Evolutionary conservation across 805 yeast genomes (phyloP), one percentile per base, ranked within the genome.

Genomic region (Lipomyces mesembrius): DNA sequence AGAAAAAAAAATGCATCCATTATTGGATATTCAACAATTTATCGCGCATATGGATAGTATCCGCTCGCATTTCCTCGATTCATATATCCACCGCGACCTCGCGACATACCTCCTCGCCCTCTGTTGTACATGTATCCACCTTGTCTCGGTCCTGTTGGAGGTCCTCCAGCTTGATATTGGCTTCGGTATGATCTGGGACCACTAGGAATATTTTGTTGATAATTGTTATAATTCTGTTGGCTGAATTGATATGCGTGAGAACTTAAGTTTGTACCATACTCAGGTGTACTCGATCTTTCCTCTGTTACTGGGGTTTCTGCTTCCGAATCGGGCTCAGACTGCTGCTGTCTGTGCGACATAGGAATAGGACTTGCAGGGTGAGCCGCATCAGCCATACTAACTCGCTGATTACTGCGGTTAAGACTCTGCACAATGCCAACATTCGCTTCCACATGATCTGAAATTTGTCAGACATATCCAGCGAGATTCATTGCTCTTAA

Each of bases 1-100:
- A 25, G 27, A 25, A 25, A 2, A 25, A 25, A 2, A 25, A 2
- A 25, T 25, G 27, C 27, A 29, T 20, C 55, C 9, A 25, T 52
- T 52, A 52, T 25, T 22, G 32, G 3, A 32, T 3, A 39, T 29
- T 29, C 32, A 29, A 29, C 32, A 34, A 9, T 27, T 43, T 39
- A 65, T 17, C 69, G 64, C n/a, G 69, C n/a, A 52, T 66, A 63
- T 2, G 66, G 67, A 49, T 57, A 64, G 29, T 63, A 63, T 9
- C 63, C 55, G n/a, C 34, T 17, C n/a, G 7, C 35, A 20, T 22
- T 43, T 35, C 61, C 61, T 25, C 55, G 22, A 20, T 43, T 20
- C 20, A n/a, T 11, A 46, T 53, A 52, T 8, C 61, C 61, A 12
- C 61, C 34, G 32, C 37, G 35, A 20, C 34, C n/a, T 29, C 49